Evolutionary conservation across 192 early-diverging fungal genomes (phyloP).

Genomic region (Rhizophagus clarus): DNA sequence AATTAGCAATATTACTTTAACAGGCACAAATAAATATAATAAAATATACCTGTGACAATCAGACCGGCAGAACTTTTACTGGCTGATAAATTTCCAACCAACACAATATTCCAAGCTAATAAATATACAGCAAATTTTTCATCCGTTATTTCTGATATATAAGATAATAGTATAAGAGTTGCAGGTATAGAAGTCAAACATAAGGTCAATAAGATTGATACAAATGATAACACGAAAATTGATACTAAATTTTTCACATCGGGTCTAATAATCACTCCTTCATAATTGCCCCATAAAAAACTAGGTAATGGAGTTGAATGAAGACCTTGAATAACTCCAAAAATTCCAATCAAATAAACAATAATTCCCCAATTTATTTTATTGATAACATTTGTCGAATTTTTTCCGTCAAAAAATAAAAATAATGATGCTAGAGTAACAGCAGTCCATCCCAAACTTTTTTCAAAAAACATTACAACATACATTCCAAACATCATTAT

Average conservation of each 20-base stretch:
- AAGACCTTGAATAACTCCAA: conserved; percentile 1
- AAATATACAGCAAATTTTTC: not conserved
- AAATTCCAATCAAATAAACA: conserved; percentile 4
- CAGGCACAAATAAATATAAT: too few relatives aligned
- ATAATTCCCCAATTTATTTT: not conserved
- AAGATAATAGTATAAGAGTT: not conserved
- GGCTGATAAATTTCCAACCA: not conserved
- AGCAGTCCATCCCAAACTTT: not conserved
- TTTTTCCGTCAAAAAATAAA: not conserved
- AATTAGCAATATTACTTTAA: not conserved
- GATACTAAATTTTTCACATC: not conserved
- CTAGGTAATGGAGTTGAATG: not conserved
- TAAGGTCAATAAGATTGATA: not conserved
- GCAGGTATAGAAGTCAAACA: not conserved
- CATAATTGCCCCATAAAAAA: conserved; percentile 3
- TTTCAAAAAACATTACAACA: not conserved
- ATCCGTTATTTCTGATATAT: not conserved
- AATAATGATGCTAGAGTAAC: not conserved
- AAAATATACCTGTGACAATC: not conserved
- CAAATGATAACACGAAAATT: not conserved
- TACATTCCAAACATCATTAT: conserved; percentile 10
- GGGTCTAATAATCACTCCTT: not conserved
- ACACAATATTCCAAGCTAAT: not conserved
- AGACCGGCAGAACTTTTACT: not conserved
- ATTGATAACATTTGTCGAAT: not conserved